phyloP scores from a whole-genome alignment of 495 filamentous ascomycete species.

The Hypomontagnella submonticulosa region DNA sequence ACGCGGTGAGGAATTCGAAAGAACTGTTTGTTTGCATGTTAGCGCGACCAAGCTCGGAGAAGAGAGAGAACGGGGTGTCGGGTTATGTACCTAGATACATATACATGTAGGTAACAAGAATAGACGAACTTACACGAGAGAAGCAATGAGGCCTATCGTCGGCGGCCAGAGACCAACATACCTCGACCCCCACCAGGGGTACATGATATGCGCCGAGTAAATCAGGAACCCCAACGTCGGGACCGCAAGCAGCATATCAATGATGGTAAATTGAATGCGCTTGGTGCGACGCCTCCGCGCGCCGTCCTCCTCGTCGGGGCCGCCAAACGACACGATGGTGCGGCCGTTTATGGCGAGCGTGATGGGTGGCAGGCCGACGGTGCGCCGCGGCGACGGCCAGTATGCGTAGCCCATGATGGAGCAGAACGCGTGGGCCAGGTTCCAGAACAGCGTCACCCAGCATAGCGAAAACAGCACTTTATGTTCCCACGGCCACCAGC shows the following conservation, averaged over 20 bases:
- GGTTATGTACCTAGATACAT: not conserved
- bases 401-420: conserved; percentile 42
- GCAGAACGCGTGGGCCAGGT: conserved; percentile 35
- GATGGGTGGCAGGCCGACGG: conserved; percentile 40
- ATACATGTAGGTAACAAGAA: not conserved
- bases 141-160: conserved; percentile 44
- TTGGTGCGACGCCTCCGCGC: conserved; percentile 37
- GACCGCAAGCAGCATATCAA: conserved; percentile 39
- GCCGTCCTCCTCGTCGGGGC: conserved; percentile 40
- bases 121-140: conserved; percentile 40
- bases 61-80: not conserved
- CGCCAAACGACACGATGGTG: conserved; percentile 42
- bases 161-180: conserved; percentile 45
- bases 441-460: conserved; percentile 44
- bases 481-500: conserved; percentile 48
- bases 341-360: conserved; percentile 36
- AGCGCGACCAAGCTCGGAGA: not conserved
- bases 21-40: conserved; percentile 22
- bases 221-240: conserved; percentile 42
- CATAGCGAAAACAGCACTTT: conserved; percentile 44
- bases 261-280: conserved; percentile 40
- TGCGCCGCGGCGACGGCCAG: conserved; percentile 44
- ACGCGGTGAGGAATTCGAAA: conserved; percentile 40
- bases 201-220: conserved; percentile 46
- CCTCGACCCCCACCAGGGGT: conserved; percentile 46